phyloP scores from a whole-genome alignment of 73 alveolate genomes.

The Tetrahymena elliotti region DNA sequence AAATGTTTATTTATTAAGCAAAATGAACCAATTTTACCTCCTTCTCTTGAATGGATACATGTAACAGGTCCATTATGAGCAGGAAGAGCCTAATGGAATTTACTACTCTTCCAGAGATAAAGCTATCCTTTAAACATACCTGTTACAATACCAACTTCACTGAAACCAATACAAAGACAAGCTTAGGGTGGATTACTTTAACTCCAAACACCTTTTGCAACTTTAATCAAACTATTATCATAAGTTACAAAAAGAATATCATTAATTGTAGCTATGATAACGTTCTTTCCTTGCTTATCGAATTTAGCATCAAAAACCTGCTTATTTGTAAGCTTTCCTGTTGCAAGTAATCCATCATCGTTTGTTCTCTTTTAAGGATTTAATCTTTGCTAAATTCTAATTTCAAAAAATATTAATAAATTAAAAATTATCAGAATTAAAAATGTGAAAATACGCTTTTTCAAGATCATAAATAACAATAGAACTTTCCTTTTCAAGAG shows the following conservation, averaged over 20 bases:
- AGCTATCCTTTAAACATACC: constrained; percentile 87
- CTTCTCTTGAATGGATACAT: not conserved
- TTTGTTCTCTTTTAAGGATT: constrained; percentile 5
- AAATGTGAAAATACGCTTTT: constrained; percentile 59
- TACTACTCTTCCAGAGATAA: constrained; percentile 73
- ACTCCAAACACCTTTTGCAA: constrained; percentile 89
- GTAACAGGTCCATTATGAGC: constrained; percentile 74
- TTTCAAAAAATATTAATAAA: not conserved
- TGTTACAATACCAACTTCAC: constrained; percentile 75
- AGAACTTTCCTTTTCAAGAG: constrained; percentile 86
- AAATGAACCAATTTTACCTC: not conserved
- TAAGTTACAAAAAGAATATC: constrained; percentile 78
- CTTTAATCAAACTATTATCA: constrained; percentile 60
- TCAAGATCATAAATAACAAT: constrained; percentile 86
- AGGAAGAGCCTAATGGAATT: constrained; percentile 51
- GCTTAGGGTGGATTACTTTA: constrained; percentile 61
- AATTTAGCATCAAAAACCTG: constrained; percentile 78
- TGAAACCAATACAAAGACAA: constrained; percentile 78
- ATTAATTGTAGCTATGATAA: constrained; percentile 83
- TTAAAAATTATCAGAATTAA: not conserved
- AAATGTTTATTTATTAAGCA: constrained; percentile 36
- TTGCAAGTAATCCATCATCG: constrained; percentile 56
- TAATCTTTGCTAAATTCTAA: not conserved
- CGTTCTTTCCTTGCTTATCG: constrained; percentile 57
- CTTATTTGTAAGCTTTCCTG: constrained; percentile 87